Conservation (phyloP, 2,329 filamentous ascomycete species). For the Gaeumannomyces tritici region DNA sequence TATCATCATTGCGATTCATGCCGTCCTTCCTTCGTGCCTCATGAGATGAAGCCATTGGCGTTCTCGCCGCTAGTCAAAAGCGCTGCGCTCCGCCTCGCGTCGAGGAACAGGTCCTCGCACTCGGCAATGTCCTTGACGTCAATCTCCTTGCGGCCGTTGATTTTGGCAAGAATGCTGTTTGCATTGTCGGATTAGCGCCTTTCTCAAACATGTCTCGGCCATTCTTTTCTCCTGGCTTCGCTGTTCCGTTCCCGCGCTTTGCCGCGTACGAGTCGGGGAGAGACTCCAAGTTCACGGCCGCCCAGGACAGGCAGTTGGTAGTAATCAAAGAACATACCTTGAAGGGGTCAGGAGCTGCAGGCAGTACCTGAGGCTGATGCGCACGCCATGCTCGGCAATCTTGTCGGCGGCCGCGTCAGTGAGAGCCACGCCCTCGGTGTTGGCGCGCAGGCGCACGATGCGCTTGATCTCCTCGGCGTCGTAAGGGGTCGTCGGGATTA, state of each 20-base stretch:
- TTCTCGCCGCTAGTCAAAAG: constrained; percentile 52
- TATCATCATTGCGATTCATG: neutral
- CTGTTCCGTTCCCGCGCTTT: neutral
- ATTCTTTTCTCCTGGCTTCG: neutral
- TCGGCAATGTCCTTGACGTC: constrained; percentile 69
- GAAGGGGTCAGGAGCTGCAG: constrained; percentile 84
- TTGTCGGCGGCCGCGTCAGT: constrained; percentile 78
- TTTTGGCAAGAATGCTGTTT: constrained; percentile 72
- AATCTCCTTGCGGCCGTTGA: constrained; percentile 68
- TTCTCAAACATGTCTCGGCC: constrained; percentile 14
- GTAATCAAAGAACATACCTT: constrained; percentile 37
- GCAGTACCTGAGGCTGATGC: constrained; percentile 85
- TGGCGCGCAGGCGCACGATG: constrained; percentile 78
- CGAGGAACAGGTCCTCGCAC: constrained; percentile 76
- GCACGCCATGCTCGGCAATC: constrained; percentile 77
- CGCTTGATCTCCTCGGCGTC: constrained; percentile 80
- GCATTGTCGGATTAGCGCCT: constrained; percentile 9
- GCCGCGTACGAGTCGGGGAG: neutral
- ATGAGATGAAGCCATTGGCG: constrained; percentile 56
- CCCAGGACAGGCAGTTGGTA: constrained; percentile 12
- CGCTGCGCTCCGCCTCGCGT: constrained; percentile 67
- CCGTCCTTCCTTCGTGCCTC: constrained; percentile 15
- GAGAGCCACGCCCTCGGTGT: constrained; percentile 71
- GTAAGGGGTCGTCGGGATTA: constrained; percentile 91
- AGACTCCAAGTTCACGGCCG: constrained; percentile 3